Conservation (phyloP, 176 grass and related monocot genomes). For the Oropetium thomaeum region DNA sequence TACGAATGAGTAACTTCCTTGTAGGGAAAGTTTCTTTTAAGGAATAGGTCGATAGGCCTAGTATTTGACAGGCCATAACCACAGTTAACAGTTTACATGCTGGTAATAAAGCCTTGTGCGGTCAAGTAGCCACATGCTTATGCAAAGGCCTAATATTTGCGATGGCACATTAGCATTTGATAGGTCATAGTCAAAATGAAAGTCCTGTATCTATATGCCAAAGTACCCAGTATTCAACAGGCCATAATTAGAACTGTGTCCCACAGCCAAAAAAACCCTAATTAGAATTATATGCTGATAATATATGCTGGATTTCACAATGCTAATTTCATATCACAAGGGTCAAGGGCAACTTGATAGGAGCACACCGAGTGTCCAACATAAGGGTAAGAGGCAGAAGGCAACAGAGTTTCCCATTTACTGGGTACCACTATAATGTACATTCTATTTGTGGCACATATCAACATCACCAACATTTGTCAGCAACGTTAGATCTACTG, state of each 20-base stretch:
- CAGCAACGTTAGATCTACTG: not conserved
- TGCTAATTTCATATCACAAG: not conserved
- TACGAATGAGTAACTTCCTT: not conserved
- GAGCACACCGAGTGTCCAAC: not conserved
- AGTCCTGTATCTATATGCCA: not conserved
- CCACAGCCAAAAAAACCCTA: no score
- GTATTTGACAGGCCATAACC: not conserved
- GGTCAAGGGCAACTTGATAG: not conserved
- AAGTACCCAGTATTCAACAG: not conserved
- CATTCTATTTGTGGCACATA: slow-evolving; percentile 6
- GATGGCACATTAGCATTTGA: not conserved
- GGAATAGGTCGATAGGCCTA: not conserved
- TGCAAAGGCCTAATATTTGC: not conserved
- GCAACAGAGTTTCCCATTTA: slow-evolving; percentile 5
- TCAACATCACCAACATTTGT: not conserved
- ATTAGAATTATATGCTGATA: not conserved
- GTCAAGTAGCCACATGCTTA: not conserved
- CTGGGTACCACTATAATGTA: not conserved
- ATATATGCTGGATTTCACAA: not conserved
- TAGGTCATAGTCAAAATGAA: not conserved
- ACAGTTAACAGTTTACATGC: not conserved
- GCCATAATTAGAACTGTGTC: no score
- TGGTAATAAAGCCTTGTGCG: not conserved
- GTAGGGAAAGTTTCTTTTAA: not conserved
- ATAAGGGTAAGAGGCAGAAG: not conserved